phyloP scores from a whole-genome alignment of 345 rosid genomes.

The Populus pruinosa region DNA sequence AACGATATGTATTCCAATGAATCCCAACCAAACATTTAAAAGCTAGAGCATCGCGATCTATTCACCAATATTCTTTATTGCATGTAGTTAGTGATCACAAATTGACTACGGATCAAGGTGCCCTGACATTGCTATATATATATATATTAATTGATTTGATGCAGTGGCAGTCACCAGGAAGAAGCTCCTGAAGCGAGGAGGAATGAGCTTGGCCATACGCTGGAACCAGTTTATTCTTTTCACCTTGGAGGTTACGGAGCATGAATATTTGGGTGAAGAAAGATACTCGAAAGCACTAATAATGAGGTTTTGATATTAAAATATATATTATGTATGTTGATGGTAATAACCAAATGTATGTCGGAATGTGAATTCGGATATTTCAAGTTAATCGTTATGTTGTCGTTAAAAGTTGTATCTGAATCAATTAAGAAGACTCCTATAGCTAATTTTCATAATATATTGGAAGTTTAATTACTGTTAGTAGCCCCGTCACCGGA shows the following conservation, averaged over 20 bases:
- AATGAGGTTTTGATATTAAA: background rate
- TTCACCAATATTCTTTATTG: background rate
- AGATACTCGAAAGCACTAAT: background rate
- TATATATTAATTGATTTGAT: conserved; percentile 4
- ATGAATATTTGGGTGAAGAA: conserved; percentile 19
- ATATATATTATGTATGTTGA: background rate
- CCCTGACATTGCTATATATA: background rate
- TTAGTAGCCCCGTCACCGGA: too few species aligned
- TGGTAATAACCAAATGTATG: background rate
- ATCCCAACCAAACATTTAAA: background rate
- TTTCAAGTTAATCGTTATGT: background rate
- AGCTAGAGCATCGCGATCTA: background rate
- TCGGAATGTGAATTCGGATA: background rate
- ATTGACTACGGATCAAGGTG: background rate
- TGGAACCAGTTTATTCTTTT: conserved; percentile 53
- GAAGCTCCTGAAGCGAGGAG: conserved; percentile 52
- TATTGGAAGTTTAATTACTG: too few species aligned
- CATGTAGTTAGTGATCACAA: background rate
- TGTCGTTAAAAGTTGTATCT: too few species aligned
- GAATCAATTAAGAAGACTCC: too few species aligned
- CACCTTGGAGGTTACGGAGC: conserved; percentile 59
- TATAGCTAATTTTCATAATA: too few species aligned
- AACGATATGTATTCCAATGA: background rate
- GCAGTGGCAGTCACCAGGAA: conserved; percentile 60
- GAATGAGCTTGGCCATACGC: conserved; percentile 62